Conservation (phyloP, 1,284 basidiomycete species). For the Heterobasidion parviporum region DNA sequence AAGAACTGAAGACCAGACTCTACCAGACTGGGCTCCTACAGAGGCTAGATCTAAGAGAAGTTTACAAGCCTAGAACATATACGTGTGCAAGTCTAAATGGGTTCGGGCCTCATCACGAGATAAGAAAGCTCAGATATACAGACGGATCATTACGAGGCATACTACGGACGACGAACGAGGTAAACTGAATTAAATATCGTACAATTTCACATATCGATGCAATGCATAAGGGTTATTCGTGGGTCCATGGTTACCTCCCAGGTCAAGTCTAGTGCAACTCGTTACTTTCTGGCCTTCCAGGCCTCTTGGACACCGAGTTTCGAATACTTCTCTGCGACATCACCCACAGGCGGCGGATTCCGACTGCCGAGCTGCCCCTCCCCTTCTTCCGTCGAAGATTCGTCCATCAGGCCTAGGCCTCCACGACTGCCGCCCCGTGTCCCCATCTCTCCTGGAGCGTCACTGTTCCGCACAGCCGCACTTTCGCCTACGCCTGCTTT, state of each 20-base stretch:
- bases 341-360: conserved; percentile 35
- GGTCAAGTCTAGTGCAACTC: neutral
- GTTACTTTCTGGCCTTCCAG: conserved; percentile 36
- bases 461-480: conserved; percentile 31
- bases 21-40: no score
- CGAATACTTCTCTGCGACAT: conserved; percentile 34
- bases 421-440: conserved; percentile 31
- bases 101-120: no score
- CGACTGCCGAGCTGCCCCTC: conserved; percentile 29
- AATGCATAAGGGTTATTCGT: neutral
- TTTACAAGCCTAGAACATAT: no score
- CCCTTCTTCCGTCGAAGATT: conserved; percentile 13
- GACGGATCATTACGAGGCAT: no score
- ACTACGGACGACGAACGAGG: no score
- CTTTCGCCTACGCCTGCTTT: conserved; percentile 36
- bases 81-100: no score
- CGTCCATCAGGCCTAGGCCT: conserved; percentile 37
- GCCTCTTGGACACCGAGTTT: conserved; percentile 35
- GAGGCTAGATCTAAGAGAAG: no score
- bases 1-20: no score
- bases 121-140: no score
- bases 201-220: neutral
- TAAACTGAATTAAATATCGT: neutral
- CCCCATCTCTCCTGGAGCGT: conserved; percentile 37
- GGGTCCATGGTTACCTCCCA: neutral